Evolutionary conservation across 2,329 filamentous ascomycete species (phyloP).

Genomic region (Trichophyton benhamiae): DNA sequence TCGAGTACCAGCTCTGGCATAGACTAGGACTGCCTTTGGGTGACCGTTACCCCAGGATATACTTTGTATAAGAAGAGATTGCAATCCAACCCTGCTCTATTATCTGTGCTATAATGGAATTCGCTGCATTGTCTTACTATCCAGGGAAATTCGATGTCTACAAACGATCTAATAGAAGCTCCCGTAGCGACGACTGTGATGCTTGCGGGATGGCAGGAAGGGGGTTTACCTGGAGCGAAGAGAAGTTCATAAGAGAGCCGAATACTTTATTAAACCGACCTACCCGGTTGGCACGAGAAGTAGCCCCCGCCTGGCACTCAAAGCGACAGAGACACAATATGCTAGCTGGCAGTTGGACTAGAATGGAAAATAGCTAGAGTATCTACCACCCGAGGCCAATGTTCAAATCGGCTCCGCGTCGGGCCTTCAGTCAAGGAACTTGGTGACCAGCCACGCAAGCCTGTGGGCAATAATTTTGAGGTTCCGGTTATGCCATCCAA

Average conservation of each 20-base stretch:
- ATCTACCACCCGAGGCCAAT: not conserved
- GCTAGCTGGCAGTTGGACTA: not conserved
- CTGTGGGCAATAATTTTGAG: not conserved
- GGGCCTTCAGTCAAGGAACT: not conserved
- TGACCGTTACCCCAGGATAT: too few relatives aligned
- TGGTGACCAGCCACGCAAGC: not conserved
- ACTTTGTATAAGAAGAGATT: too few relatives aligned
- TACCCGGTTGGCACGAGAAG: not conserved
- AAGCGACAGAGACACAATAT: not conserved
- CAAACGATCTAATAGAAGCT: not conserved
- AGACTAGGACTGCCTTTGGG: too few relatives aligned
- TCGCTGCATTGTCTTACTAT: too few relatives aligned
- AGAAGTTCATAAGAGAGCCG: constrained; percentile 3
- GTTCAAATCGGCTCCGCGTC: not conserved
- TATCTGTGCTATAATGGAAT: too few relatives aligned
- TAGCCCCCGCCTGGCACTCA: not conserved
- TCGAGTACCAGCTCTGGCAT: not conserved
- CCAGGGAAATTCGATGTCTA: too few relatives aligned
- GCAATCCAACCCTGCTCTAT: too few relatives aligned
- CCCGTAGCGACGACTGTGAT: not conserved
- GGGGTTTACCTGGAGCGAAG: not conserved
- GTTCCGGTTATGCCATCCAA: not conserved
- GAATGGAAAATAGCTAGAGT: not conserved
- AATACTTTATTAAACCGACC: not conserved
- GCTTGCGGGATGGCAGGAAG: constrained; percentile 5